Base-by-base conservation (phyloP, 2,329 filamentous ascomycete species). In the Scopulariopsis brevicaulis region DNA sequence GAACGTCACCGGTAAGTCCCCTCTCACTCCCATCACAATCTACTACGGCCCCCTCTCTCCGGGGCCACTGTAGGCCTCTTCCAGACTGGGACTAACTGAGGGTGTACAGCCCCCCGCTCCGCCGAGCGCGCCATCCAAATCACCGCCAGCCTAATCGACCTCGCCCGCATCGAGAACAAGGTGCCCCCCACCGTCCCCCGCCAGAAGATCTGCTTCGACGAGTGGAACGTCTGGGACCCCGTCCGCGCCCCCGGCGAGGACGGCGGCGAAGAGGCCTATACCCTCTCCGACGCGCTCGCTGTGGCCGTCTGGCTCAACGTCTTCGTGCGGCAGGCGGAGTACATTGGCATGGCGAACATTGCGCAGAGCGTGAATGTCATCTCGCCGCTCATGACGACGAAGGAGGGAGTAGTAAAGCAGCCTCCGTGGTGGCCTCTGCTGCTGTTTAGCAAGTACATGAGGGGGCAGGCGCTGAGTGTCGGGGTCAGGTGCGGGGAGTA, bases 201-300 rank as follows among this genome's bases (percentile, higher is more conserved):
- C 3, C 85, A 83, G 53, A 86, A 79, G 56, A 89, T 92, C 67
- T 91, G 87, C 75, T 91, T 91, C 67, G 88, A 92, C 67, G 87
- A 91, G 70, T 91, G 88, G 88, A 92, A 91, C 68, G 87, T 91
- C 10, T 92, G 87, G 87, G 86, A 90, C 64, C 85, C 86, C 0
- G 75, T 78, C 57, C 81, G 87, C 10, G 87, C 87, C 0, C 85
- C 85, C 0, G 88, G 88, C 18, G 83, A 87, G 64, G 69, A 80
- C 60, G 88, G 88, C 18, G 88, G 85, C 6, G 87, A 91, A 70
- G 87, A 91, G 46, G 66, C 64, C 12, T 89, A 91, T 72, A 90
- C 84, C 0, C 78, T 91, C 8, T 89, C 85, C 0, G 87, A 91
- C 63, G 86, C 86, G 1, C 75, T 91, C 18, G 87, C 86, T n/a